Evolutionary conservation across 345 rosid species (phyloP).

Genomic region (Toxicodendron radicans): DNA sequence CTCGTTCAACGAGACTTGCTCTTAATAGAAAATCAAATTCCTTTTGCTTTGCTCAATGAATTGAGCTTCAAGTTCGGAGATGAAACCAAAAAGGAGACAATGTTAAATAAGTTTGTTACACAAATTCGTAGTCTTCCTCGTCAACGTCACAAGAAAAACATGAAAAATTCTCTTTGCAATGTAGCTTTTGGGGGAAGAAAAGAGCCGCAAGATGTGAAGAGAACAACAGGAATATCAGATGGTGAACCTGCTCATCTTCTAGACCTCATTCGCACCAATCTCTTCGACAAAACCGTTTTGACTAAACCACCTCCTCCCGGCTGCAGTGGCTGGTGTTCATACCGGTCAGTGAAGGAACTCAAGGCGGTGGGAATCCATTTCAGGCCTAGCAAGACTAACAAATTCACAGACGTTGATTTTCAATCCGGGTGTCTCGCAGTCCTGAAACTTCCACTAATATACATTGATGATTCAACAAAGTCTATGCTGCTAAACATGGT

Average conservation of each 20-base stretch:
- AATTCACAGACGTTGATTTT: constrained; percentile 1
- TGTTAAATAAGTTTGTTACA: background rate
- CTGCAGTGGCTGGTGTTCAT: background rate
- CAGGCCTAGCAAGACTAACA: background rate
- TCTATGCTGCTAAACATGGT: constrained; percentile 10
- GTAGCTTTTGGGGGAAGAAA: too few species aligned
- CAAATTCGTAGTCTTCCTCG: background rate
- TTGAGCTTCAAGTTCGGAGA: background rate
- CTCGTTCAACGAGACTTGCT: constrained; percentile 22
- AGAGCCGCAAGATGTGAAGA: too few species aligned
- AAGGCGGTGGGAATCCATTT: constrained; percentile 10
- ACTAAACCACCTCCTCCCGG: too few species aligned
- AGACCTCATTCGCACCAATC: background rate
- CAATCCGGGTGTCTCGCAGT: background rate
- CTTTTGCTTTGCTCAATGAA: constrained; percentile 20
- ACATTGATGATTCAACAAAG: constrained; percentile 8
- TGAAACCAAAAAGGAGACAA: background rate
- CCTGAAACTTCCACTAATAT: constrained; percentile 7
- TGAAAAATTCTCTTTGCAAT: background rate
- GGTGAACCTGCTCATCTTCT: constrained; percentile 18
- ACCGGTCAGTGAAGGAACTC: constrained; percentile 10
- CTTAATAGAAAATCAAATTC: constrained; percentile 34
- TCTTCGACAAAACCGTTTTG: too few species aligned
- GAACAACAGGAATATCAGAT: background rate
- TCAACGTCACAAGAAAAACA: background rate